Percentiles rank a stretch among this genome's conserved stretches.
Conservation (phyloP, 2,329 filamentous ascomycete genomes). For the Didymella exigua region DNA sequence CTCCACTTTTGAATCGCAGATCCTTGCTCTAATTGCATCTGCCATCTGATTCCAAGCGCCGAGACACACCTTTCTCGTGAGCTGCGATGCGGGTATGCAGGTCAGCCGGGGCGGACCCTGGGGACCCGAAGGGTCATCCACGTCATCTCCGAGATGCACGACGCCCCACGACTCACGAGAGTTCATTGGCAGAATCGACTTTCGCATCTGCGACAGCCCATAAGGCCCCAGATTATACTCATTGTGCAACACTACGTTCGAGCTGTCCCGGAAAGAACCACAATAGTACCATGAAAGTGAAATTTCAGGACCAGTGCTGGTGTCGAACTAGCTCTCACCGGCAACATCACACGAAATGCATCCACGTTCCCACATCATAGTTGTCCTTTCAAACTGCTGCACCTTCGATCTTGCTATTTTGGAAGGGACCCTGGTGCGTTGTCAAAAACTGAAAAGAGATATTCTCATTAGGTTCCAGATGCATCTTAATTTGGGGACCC, state of each 20-base stretch:
- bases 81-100: slow-evolving; percentile 8
- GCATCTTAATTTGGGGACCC: too few species aligned
- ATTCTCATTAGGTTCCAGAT: too few species aligned
- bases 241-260: not conserved
- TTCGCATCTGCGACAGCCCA: not conserved
- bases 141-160: not conserved
- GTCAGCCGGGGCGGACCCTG: slow-evolving; percentile 8
- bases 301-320: not conserved
- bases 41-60: not conserved
- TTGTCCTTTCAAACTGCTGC: too few species aligned
- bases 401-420: too few species aligned
- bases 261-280: not conserved
- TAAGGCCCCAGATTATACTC: too few species aligned
- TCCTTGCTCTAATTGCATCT: not conserved
- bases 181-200: not conserved
- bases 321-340: not conserved
- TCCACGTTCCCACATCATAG: not conserved
- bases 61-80: not conserved
- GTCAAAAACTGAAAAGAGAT: not conserved
- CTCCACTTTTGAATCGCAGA: not conserved
- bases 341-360: not conserved
- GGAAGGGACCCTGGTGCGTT: not conserved
- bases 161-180: not conserved
- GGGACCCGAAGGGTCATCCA: slow-evolving; percentile 7
- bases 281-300: not conserved